phyloP scores from a whole-genome alignment of 352 stramenopile genomes.

The Pythium diclinum region DNA sequence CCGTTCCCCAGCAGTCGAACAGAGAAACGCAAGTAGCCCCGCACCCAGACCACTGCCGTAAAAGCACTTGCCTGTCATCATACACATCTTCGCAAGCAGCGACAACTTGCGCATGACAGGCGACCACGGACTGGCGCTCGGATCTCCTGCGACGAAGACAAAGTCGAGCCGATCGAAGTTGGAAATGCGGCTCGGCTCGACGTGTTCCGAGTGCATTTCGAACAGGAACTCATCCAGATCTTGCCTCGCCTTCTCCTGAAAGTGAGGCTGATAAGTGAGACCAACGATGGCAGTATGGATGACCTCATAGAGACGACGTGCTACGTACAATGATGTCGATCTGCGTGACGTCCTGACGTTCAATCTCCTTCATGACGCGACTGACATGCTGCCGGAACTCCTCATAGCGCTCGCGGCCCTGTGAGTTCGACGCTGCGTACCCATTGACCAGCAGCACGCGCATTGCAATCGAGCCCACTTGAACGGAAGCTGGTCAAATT shows the following conservation, averaged over 20 bases:
- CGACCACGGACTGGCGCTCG: constrained; percentile 58
- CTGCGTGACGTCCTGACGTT: constrained; percentile 57
- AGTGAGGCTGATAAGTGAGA: neutral
- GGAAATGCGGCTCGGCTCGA: constrained; percentile 57
- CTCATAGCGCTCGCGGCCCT: constrained; percentile 41
- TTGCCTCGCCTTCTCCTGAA: constrained; percentile 55
- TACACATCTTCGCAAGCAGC: constrained; percentile 80
- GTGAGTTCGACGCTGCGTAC: constrained; percentile 43
- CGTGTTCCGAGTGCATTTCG: constrained; percentile 70
- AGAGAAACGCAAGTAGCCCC: constrained; percentile 59
- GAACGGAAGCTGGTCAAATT: neutral
- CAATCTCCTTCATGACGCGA: constrained; percentile 47
- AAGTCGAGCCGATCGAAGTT: constrained; percentile 84
- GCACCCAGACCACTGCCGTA: constrained; percentile 65
- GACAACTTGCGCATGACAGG: constrained; percentile 58
- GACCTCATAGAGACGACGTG: neutral
- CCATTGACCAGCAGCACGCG: constrained; percentile 71
- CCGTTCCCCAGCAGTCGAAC: constrained; percentile 62
- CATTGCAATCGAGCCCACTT: constrained; percentile 32
- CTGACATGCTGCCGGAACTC: constrained; percentile 52
- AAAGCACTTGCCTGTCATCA: constrained; percentile 85
- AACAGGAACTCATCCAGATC: constrained; percentile 75
- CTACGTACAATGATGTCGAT: constrained; percentile 57
- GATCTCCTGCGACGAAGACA: constrained; percentile 71
- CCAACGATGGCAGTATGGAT: neutral